Conservation (phyloP, 768 basidiomycete genomes). For the Amanita pseudoporphyria region DNA sequence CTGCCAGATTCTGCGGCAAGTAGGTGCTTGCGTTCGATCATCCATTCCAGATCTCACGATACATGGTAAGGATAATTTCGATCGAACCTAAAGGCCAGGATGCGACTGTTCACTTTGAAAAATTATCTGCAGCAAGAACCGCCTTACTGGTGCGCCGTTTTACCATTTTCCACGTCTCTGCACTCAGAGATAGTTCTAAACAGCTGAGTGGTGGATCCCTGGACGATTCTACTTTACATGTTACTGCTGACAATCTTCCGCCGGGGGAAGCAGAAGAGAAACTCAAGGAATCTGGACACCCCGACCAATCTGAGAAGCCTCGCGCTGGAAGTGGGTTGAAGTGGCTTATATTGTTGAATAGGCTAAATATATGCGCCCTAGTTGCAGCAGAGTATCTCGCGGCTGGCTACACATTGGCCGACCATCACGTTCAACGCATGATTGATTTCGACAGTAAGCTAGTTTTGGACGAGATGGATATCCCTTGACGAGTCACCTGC, state of each 20-base stretch:
- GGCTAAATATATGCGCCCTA: constrained; percentile 5
- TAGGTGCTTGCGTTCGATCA: constrained; percentile 21
- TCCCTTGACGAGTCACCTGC: neutral
- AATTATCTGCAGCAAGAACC: constrained; percentile 74
- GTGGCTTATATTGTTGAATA: neutral
- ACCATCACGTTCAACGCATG: constrained; percentile 66
- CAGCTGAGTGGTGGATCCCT: constrained; percentile 71
- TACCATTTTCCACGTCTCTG: neutral
- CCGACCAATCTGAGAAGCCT: constrained; percentile 89
- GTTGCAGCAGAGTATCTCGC: constrained; percentile 94
- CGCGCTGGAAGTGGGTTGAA: constrained; percentile 60
- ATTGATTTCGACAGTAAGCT: constrained; percentile 66
- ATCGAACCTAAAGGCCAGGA: constrained; percentile 40
- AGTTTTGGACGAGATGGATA: neutral
- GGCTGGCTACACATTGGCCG: constrained; percentile 76
- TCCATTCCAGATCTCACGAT: neutral
- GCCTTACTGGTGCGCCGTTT: constrained; percentile 56
- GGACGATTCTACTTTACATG: constrained; percentile 58
- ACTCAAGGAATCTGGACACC: constrained; percentile 23
- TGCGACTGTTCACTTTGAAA: constrained; percentile 81
- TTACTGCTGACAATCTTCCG: constrained; percentile 60
- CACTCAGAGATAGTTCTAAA: neutral
- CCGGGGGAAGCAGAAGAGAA: constrained; percentile 33
- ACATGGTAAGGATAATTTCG: constrained; percentile 43
- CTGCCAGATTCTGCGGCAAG: constrained; percentile 78